Conservation (phyloP, 257 asterid genomes). For the Solanum medicagineum region DNA sequence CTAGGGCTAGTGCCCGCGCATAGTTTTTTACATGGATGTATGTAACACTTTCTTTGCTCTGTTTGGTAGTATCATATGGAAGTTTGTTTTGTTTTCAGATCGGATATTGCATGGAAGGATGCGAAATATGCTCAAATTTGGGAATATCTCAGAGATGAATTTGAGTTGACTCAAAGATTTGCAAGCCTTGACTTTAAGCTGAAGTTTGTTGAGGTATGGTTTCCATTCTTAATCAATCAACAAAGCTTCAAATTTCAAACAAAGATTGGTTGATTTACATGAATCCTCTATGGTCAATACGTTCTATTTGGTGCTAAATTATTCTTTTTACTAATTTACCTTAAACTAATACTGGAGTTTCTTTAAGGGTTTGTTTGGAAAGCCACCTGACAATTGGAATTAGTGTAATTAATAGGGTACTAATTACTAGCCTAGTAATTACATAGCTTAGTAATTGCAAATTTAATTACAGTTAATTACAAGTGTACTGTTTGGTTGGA, state of each 20-base stretch:
- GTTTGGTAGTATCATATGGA: background rate
- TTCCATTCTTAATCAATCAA: background rate
- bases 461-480: too few species aligned
- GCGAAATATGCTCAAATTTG: slow-evolving; percentile 97
- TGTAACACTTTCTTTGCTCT: background rate
- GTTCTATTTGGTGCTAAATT: background rate
- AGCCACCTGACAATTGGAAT: too few species aligned
- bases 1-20: too few species aligned
- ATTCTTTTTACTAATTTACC: background rate
- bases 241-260: background rate
- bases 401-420: too few species aligned
- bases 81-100: slow-evolving; percentile 18
- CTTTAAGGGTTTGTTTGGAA: background rate
- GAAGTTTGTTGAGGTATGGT: slow-evolving; percentile 84
- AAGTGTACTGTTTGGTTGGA: too few species aligned
- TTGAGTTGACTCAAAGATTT: slow-evolving; percentile 89
- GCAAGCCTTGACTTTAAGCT: slow-evolving; percentile 94
- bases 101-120: slow-evolving; percentile 90
- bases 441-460: too few species aligned
- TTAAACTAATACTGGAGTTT: background rate
- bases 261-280: background rate
- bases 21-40: background rate
- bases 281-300: background rate
- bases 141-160: slow-evolving; percentile 97
- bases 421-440: too few species aligned